Evolutionary conservation across 352 stramenopile species (phyloP), one percentile per base, ranked within the genome.

Genomic region (Phytophthora melonis): DNA sequence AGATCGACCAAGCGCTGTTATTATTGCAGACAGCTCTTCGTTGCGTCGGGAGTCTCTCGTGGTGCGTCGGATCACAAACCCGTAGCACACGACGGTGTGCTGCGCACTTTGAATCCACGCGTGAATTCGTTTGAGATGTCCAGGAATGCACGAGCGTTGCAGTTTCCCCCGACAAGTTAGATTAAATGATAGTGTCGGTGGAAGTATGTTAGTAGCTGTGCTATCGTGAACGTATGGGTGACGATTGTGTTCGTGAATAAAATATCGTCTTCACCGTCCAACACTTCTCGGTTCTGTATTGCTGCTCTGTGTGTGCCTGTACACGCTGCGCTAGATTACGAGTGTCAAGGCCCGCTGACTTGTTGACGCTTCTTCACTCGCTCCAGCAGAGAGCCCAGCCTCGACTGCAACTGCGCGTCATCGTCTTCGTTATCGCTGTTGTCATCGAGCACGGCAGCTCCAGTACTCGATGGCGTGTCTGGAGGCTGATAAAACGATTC

Each of bases 351-450:
- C 11, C 43, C 45, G 11, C n/a, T 69, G 6, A 5, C 36, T 58
- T 80, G 72, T 13, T 80, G 72, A 0, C 78, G 78, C 57, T 71
- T 61, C 39, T 82, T 83, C 56, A 79, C 63, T 21, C 80, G 80
- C 39, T 80, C 72, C 21, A 87, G 53, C 9, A 87, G 75, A 1
- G 75, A 83, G 30, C 64, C 78, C 1, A 87, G 43, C 13, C 80
- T 72, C 11, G 49, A 64, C 13, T 87, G 78, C 36, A 85, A 58
- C n/a, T 81, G 58, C 2, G 65, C 66, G 32, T 70, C 58, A 8
- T 63, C 52, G 1, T 25, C 23, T 25, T 69, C 47, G 43, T 21
- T 21, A 18, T 77, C 41, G 19, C 45, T 34, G 10, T 56, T 60
- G 5, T 27, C 53, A 32, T 68, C 63, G 19, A 67, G 9, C 1